Evolutionary conservation across 768 basidiomycete genomes (phyloP).

Genomic region (Xanthoconium purpureum): DNA sequence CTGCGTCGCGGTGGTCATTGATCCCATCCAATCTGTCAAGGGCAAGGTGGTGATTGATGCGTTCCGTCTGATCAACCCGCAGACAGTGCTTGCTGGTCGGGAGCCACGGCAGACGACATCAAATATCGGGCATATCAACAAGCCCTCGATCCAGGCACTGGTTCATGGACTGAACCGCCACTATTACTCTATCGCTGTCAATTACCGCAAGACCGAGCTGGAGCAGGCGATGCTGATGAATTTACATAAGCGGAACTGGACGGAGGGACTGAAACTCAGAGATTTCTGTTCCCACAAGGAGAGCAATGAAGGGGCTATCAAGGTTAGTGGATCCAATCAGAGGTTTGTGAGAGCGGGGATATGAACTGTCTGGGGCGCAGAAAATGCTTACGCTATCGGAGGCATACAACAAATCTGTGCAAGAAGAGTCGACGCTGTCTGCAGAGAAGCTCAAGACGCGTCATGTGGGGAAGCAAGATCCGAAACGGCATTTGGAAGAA

Average conservation of each 20-base stretch:
- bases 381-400: conserved; percentile 90
- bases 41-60: conserved; percentile 99
- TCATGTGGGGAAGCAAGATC: conserved; percentile 97
- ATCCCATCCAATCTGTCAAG: conserved; percentile 98
- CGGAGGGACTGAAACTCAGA: conserved; percentile 87
- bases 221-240: conserved; percentile 99
- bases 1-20: conserved; percentile 95
- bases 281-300: conserved; percentile 90
- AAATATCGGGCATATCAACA: conserved; percentile 98
- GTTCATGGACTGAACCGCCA: conserved; percentile 97
- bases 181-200: conserved; percentile 97
- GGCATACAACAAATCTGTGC: conserved; percentile 96
- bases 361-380: conserved; percentile 14
- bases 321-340: conserved; percentile 51
- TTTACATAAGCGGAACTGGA: conserved; percentile 98
- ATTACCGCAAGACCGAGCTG: conserved; percentile 96
- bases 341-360: conserved; percentile 14
- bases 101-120: conserved; percentile 97
- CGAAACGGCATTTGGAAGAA: conserved; percentile 96
- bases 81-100: conserved; percentile 83
- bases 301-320: conserved; percentile 89
- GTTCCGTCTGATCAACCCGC: conserved; percentile 94
- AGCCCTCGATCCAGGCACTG: conserved; percentile 97
- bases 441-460: conserved; percentile 93
- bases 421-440: conserved; percentile 95